These are phyloP conservation scores for Plasmodium reichenowi DNA, from an alignment of 169 alveolate species.

Conservation along the genomic window DNA sequence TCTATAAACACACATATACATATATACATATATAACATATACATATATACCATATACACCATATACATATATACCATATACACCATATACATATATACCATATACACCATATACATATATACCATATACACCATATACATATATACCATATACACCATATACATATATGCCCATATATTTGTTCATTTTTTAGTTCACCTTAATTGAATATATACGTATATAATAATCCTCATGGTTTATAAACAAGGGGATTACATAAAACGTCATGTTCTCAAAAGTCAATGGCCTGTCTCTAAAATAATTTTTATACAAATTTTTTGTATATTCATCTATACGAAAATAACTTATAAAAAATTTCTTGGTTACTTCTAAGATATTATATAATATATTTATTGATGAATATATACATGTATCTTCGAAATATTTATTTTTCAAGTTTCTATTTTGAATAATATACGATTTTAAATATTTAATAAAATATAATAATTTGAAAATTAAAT, in stretches of 20 bases:
- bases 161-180: neutral
- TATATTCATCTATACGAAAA: slow-evolving; percentile 52
- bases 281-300: slow-evolving; percentile 14
- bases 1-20: slow-evolving; percentile 8
- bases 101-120: neutral
- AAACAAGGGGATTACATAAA: slow-evolving; percentile 15
- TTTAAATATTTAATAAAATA: slow-evolving; percentile 47
- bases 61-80: neutral
- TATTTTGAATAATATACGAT: slow-evolving; percentile 32
- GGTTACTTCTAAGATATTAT: slow-evolving; percentile 48
- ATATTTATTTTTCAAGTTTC: slow-evolving; percentile 47
- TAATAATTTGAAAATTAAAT: slow-evolving; percentile 35
- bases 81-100: neutral
- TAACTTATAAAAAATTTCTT: slow-evolving; percentile 31
- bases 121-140: neutral
- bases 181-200: slow-evolving; percentile 12
- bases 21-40: neutral
- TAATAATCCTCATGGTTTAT: slow-evolving; percentile 35
- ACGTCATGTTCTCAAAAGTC: slow-evolving; percentile 43
- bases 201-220: slow-evolving; percentile 31
- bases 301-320: slow-evolving; percentile 45
- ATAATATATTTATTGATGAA: slow-evolving; percentile 58
- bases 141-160: no score
- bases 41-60: no score
- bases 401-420: slow-evolving; percentile 34